Conservation (phyloP, 306 rosid genomes). For the Cucumis melo region DNA sequence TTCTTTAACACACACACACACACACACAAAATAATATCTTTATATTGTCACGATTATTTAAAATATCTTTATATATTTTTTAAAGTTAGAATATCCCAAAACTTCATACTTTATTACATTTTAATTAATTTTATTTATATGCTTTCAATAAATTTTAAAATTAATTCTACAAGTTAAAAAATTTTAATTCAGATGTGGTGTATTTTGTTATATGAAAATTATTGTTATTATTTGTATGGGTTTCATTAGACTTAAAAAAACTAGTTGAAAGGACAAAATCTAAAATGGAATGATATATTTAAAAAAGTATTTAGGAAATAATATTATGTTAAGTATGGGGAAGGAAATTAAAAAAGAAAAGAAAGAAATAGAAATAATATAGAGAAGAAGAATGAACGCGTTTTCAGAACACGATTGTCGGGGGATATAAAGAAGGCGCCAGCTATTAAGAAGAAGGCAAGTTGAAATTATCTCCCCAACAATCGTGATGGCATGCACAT, state of each 20-base stretch:
- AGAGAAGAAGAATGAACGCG: neutral
- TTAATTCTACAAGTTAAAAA: no score
- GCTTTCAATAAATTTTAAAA: no score
- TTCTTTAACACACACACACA: neutral
- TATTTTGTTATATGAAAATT: no score
- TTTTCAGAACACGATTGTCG: neutral
- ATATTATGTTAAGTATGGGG: neutral
- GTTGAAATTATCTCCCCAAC: neutral
- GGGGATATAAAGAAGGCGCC: neutral
- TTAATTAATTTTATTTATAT: no score
- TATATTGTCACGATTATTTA: neutral
- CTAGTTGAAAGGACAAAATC: no score
- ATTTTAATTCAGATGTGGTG: no score
- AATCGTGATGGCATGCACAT: constrained; percentile 8
- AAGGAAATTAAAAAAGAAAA: neutral
- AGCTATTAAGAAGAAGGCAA: neutral
- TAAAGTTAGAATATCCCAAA: no score
- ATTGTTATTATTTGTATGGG: no score
- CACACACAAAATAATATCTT: neutral
- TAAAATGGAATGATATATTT: no score
- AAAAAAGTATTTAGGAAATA: no score
- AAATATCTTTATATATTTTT: neutral
- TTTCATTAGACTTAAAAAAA: no score
- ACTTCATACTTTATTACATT: no score
- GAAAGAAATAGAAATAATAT: neutral